phyloP scores from a whole-genome alignment of 768 basidiomycete species.

The Galerina sulciceps region DNA sequence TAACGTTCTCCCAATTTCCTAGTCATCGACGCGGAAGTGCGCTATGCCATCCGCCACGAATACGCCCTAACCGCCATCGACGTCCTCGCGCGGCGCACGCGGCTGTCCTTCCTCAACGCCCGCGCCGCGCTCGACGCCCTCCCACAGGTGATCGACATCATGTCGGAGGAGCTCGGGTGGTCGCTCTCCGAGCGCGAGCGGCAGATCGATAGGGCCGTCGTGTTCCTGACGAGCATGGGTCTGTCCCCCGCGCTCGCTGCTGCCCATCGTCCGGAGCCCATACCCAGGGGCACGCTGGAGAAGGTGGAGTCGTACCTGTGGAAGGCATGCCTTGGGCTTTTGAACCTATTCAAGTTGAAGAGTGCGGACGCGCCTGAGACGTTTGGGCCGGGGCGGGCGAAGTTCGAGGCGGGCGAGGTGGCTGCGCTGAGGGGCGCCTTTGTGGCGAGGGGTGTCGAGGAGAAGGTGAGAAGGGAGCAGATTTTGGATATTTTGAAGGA shows the following conservation, averaged over 20 bases:
- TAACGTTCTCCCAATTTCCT: not conserved
- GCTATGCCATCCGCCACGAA: conserved; percentile 87
- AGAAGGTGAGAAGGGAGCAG: conserved; percentile 42
- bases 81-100: conserved; percentile 89
- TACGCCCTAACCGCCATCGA: conserved; percentile 93
- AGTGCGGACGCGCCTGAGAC: conserved; percentile 14
- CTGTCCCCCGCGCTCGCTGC: conserved; percentile 55
- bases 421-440: conserved; percentile 43
- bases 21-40: conserved; percentile 93
- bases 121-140: conserved; percentile 84
- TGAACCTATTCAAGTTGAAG: conserved; percentile 23
- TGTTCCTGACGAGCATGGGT: conserved; percentile 87
- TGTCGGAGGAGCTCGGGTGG: conserved; percentile 89
- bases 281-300: conserved; percentile 30
- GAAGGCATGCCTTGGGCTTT: conserved; percentile 45
- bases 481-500: conserved; percentile 47
- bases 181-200: conserved; percentile 52
- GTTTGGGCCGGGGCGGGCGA: conserved; percentile 39
- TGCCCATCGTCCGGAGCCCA: conserved; percentile 25
- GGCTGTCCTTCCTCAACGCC: conserved; percentile 91
- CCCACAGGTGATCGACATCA: conserved; percentile 88
- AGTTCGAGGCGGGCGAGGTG: conserved; percentile 51
- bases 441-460: conserved; percentile 29
- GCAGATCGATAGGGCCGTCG: conserved; percentile 63
- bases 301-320: conserved; percentile 28